Percentiles rank a stretch among this genome's conserved stretches.
These are phyloP conservation scores for Arthrocladium fulminans DNA, from an alignment of 2,329 filamentous ascomycete species.

Conservation along the genomic window DNA sequence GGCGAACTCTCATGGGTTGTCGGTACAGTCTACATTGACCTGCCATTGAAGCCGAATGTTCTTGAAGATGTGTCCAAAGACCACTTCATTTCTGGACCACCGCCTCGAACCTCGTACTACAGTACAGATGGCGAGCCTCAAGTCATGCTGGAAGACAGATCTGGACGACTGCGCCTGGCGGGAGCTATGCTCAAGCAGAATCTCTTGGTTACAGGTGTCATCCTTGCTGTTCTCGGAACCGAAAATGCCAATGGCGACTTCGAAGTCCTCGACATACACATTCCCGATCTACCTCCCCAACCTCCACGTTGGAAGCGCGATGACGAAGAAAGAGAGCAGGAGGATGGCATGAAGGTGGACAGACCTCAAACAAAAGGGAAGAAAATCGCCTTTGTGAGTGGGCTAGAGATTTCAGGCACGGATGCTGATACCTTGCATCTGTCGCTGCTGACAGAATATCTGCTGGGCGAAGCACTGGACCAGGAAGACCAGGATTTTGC, in stretches of 20 bases:
- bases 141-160: slow-evolving; percentile 91
- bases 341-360: slow-evolving; percentile 31
- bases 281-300: slow-evolving; percentile 78
- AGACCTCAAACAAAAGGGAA: slow-evolving; percentile 28
- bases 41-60: slow-evolving; percentile 92
- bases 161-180: slow-evolving; percentile 71
- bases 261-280: slow-evolving; percentile 80
- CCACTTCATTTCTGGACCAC: slow-evolving; percentile 83
- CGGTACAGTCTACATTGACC: slow-evolving; percentile 94
- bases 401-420: slow-evolving; percentile 70
- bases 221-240: slow-evolving; percentile 88
- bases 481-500: slow-evolving; percentile 50
- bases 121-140: slow-evolving; percentile 54
- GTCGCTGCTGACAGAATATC: slow-evolving; percentile 72
- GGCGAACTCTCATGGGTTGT: slow-evolving; percentile 92
- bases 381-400: slow-evolving; percentile 84
- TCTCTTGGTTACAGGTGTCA: slow-evolving; percentile 81
- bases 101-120: slow-evolving; percentile 67
- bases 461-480: slow-evolving; percentile 71
- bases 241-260: slow-evolving; percentile 90
- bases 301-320: slow-evolving; percentile 68
- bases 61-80: slow-evolving; percentile 91
- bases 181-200: slow-evolving; percentile 60
- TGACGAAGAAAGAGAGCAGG: slow-evolving; percentile 41
- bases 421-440: slow-evolving; percentile 66